phyloP scores from a whole-genome alignment of 2,329 filamentous ascomycete species.

The Trichoderma harzianum region DNA sequence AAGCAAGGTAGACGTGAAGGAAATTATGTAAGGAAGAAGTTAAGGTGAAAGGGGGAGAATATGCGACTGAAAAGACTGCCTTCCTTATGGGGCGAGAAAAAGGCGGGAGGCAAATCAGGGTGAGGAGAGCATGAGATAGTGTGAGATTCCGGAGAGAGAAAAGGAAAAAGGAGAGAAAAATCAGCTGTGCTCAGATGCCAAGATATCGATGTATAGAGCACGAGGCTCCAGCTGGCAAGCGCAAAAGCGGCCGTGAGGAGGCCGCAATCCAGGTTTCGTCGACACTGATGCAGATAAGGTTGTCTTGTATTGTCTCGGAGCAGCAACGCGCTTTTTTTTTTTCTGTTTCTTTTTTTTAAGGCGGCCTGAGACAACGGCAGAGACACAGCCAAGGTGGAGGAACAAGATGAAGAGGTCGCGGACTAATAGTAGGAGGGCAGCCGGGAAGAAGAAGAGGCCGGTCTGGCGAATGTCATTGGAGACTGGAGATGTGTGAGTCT shows the following conservation, averaged over 20 bases:
- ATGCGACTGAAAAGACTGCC: neutral
- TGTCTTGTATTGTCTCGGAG: neutral
- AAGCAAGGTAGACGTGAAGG: neutral
- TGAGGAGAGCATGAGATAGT: neutral
- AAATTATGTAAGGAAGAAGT: neutral
- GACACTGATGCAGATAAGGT: neutral
- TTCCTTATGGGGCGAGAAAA: neutral
- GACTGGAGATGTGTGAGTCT: constrained; percentile 3
- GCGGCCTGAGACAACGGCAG: neutral
- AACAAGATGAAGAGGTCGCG: neutral
- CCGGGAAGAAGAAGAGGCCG: neutral
- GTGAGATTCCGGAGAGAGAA: neutral
- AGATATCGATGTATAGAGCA: neutral
- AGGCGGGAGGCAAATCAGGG: neutral
- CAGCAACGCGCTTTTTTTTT: constrained; percentile 1
- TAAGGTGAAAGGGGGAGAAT: neutral
- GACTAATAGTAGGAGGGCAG: neutral
- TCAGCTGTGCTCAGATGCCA: neutral
- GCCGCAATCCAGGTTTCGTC: neutral
- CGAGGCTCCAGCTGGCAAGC: neutral
- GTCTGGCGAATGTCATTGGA: constrained; percentile 1
- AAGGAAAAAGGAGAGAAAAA: neutral
- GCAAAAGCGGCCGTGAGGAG: neutral
- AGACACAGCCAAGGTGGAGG: neutral
- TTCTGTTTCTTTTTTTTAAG: neutral